These are phyloP conservation scores for Elaeis guineensis DNA, from an alignment of 176 grass and related monocot genomes.

Conservation along the genomic window DNA sequence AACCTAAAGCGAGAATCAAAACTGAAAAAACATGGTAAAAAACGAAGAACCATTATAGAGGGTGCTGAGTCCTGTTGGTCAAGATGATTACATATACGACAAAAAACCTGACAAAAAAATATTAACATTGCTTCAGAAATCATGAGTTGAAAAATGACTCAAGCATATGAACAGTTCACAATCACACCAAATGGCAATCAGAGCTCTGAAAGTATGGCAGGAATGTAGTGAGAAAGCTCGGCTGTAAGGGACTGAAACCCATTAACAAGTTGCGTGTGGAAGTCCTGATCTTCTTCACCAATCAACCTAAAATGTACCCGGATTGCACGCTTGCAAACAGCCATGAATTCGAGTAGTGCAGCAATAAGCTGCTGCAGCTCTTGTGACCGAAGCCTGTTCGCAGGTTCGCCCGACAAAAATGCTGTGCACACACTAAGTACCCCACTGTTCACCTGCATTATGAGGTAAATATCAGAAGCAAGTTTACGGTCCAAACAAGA, in stretches of 20 bases:
- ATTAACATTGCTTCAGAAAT: constrained; percentile 1
- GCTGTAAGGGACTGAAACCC: constrained; percentile 97
- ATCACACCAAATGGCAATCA: constrained; percentile 21
- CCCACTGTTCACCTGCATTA: constrained; percentile 88
- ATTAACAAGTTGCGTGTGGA: constrained; percentile 97
- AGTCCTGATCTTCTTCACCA: constrained; percentile 96
- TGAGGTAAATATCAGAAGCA: background rate
- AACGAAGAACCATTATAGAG: no score
- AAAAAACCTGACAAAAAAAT: no score
- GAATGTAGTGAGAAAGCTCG: constrained; percentile 96
- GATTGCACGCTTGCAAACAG: constrained; percentile 95
- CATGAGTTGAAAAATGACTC: constrained; percentile 9
- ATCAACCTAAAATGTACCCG: constrained; percentile 95
- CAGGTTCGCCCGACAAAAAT: constrained; percentile 94
- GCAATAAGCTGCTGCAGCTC: constrained; percentile 96
- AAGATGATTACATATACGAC: no score
- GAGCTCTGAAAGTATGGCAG: constrained; percentile 93
- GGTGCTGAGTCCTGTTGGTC: no score
- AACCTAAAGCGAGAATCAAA: no score
- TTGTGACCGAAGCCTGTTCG: constrained; percentile 85
- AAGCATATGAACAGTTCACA: constrained; percentile 1
- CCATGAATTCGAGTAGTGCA: constrained; percentile 97
- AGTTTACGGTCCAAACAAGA: no score
- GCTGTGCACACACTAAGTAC: constrained; percentile 94
- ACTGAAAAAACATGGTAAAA: no score